Base-by-base conservation (phyloP, 352 stramenopile genomes). In the Pythium utonaiense region DNA sequence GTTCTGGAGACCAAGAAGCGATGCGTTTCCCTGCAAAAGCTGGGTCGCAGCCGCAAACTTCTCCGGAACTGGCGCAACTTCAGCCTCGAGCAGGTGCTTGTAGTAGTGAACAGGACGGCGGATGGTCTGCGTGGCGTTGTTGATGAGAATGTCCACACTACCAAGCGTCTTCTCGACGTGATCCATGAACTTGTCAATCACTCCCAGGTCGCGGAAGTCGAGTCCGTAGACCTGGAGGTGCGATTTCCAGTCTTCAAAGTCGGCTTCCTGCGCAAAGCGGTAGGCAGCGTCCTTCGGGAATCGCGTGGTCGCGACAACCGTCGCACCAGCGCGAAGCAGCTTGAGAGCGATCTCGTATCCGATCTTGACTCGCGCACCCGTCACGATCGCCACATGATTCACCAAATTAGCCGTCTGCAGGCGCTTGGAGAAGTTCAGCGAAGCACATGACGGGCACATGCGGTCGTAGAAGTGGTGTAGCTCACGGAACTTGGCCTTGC, bases 61-160 rank as follows among this genome's bases (percentile, higher is more conserved):
- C 19, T 90, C 78, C 0, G 72, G 65, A 4, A 84, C 55, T 1
- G 81, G 73, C 7, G 73, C 71, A 22, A 78, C 69, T 64, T 98
- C 91, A 21, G 68, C 74, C 44, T 95, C 64, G 41, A 98, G 80
- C 45, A 96, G 61, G 41, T 90, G 80, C 59, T 84, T 75, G 75
- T 98, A 98, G 72, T 98, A 98, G 38, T 86, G 82, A 34, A 84
- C 78, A 3, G 93, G 94, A n/a, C 94, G 78, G 40, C 96, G 80
- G 44, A 98, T 93, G 3, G 96, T 98, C 74, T 98, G 96, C 76
- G 92, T 98, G 3, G 96, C 96, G 72, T 98, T 98, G 74, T 98
- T 98, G 61, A 98, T 90, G 33, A 99, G 67, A 28, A 98, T 93
- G 72, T 99, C 94, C 33, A 98, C 72, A 10, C 85, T 77, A 16